Evolutionary conservation across 2,329 filamentous ascomycete species (phyloP), one percentile per base, ranked within the genome.

Genomic region (Clonostachys byssicola): DNA sequence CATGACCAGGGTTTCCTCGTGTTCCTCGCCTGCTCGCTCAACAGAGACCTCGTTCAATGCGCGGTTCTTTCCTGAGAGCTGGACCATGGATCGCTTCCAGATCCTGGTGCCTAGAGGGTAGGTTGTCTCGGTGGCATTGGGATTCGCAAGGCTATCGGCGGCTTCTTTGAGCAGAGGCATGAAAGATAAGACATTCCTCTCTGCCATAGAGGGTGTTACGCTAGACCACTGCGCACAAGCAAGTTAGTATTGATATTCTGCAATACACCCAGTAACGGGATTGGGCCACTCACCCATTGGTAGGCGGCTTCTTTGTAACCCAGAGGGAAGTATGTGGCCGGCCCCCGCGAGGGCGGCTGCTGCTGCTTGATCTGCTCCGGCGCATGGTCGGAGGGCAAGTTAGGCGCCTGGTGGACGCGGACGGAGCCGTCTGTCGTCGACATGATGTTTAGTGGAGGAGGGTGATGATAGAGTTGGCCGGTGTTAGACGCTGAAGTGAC

Each of bases 21-120:
- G 80, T 5, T 85, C 68, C 61, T 96, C 92, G 35, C 84, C 47
- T 89, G 90, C 71, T 44, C 92, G 79, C 70, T 96, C 89, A 3
- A 99, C 82, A 1, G 88, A 91, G 64, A 96, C 94, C 62, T 99
- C 94, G 61, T 99, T 97, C 52, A 99, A 67, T 4, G 85, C 88
- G 44, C 94, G 83, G 62, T 95, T 83, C 65, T 91, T 94, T 46
- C 94, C 94, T 14, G 86, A 83, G 48, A 99, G 74, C 52, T 85
- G 72, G 12, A 99, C 89, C 74, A 96, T 85, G 50, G 86, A 85
- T 34, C 89, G 91, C 53, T 86, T 81, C 91, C 94, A 97, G 64
- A 85, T 77, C 52, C 94, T 81, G 20, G 88, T 88, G 10, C 94
- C 94, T 57, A 89, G 86, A 0, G 92, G 92, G 58, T 97, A 91